Evolutionary conservation across 768 basidiomycete genomes (phyloP).

Genomic region (Daedalea quercina): DNA sequence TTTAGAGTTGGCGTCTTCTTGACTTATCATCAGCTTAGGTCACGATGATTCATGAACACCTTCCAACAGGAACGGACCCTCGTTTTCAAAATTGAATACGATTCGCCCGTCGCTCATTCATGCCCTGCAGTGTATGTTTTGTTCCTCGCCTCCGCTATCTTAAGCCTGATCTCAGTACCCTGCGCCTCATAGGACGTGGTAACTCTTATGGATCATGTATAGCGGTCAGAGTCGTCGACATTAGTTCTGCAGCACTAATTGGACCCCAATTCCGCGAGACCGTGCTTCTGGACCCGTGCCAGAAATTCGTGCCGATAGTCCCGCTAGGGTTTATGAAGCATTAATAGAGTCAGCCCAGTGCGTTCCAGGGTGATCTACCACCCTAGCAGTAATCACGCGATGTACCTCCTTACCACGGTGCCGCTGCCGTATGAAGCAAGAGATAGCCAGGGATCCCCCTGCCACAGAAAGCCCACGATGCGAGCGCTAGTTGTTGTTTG

Average conservation of each 20-base stretch:
- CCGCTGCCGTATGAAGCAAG: neutral
- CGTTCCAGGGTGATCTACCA: neutral
- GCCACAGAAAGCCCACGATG: neutral
- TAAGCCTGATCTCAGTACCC: neutral
- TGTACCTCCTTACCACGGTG: neutral
- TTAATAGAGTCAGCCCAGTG: neutral
- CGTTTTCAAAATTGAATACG: neutral
- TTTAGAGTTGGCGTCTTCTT: constrained; percentile 1
- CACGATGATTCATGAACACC: neutral
- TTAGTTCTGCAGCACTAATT: neutral
- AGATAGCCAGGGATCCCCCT: neutral
- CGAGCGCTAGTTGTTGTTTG: neutral
- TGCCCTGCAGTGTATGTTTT: neutral
- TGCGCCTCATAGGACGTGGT: neutral
- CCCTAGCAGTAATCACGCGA: neutral
- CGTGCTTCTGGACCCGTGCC: neutral
- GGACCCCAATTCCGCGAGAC: neutral
- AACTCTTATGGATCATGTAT: neutral
- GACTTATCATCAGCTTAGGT: constrained; percentile 1
- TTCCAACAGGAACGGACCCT: neutral
- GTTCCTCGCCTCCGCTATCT: neutral
- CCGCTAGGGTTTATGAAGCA: neutral
- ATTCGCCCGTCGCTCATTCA: neutral
- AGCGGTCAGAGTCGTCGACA: neutral
- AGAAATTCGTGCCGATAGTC: neutral